These are phyloP conservation scores for Phialemoniopsis sp. DNA, from an alignment of 2,329 filamentous ascomycete genomes.

Conservation along the genomic window DNA sequence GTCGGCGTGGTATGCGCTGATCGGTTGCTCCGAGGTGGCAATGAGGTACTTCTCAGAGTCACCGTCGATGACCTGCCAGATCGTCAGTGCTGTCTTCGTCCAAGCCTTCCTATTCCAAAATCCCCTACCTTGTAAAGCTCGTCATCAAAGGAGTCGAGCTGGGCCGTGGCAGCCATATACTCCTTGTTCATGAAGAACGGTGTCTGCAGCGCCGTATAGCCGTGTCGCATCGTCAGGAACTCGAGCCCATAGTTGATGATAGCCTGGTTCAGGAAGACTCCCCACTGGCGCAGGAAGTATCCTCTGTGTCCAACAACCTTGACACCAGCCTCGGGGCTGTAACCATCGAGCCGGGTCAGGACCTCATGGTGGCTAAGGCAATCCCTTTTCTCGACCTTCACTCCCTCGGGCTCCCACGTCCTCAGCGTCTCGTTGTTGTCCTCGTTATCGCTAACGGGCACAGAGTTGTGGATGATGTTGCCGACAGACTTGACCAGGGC, in stretches of 20 bases:
- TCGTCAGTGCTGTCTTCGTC: no score
- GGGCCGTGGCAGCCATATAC: conserved; percentile 96
- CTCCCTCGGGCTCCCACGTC: conserved; percentile 76
- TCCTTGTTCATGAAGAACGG: conserved; percentile 93
- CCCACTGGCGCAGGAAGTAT: conserved; percentile 88
- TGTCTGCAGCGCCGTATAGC: conserved; percentile 78
- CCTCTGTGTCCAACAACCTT: conserved; percentile 94
- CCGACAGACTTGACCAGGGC: conserved; percentile 81
- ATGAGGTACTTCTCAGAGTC: conserved; percentile 74
- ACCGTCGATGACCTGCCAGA: conserved; percentile 65
- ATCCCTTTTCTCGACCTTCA: conserved; percentile 67
- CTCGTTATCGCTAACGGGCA: conserved; percentile 80
- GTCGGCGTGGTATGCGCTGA: conserved; percentile 86
- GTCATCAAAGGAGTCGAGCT: conserved; percentile 95
- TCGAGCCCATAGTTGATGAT: conserved; percentile 93
- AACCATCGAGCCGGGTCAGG: conserved; percentile 80
- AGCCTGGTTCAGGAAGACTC: conserved; percentile 65
- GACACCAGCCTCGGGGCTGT: conserved; percentile 86
- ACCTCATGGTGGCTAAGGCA: conserved; percentile 93
- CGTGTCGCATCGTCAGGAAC: conserved; percentile 71
- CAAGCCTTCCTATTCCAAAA: no score
- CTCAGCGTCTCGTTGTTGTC: conserved; percentile 77
- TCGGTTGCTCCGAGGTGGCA: conserved; percentile 89
- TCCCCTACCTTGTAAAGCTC: conserved; percentile 75
- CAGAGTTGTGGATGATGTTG: conserved; percentile 86